A percentile compares a stretch with the other conserved stretches of the same genome.
These are phyloP conservation scores for Clavaria fumosa DNA, from an alignment of 768 basidiomycete genomes.

Conservation along the genomic window DNA sequence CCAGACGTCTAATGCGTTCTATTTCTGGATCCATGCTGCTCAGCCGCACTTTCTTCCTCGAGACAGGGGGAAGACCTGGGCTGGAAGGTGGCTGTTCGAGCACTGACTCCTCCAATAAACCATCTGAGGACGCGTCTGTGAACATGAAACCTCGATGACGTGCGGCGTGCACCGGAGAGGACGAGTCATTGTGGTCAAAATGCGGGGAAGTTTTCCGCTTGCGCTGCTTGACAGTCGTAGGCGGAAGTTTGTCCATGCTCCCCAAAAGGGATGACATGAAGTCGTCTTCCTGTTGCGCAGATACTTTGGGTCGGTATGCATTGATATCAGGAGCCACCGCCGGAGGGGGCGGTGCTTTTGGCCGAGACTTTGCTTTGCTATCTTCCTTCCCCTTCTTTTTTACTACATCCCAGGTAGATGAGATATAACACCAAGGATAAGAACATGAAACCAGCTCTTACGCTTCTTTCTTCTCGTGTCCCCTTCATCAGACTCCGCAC, in stretches of 20 bases:
- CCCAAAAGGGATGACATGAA: conserved; percentile 78
- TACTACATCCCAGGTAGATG: conserved; percentile 6
- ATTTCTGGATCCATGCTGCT: conserved; percentile 41
- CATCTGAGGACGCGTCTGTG: conserved; percentile 33
- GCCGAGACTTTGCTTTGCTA: conserved; percentile 30
- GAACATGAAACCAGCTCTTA: conserved; percentile 13
- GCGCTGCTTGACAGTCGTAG: conserved; percentile 23
- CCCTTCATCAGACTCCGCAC: conserved; percentile 42
- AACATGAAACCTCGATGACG: conserved; percentile 16
- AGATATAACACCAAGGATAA: background rate
- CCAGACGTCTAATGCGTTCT: conserved; percentile 42
- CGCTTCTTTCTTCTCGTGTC: conserved; percentile 28
- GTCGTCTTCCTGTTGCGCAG: conserved; percentile 71
- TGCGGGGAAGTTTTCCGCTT: conserved; percentile 56
- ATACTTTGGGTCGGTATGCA: conserved; percentile 66
- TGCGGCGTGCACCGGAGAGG: conserved; percentile 21
- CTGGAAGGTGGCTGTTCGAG: conserved; percentile 29
- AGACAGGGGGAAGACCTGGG: conserved; percentile 51
- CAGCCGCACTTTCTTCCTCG: conserved; percentile 46
- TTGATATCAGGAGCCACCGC: conserved; percentile 44
- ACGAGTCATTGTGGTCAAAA: conserved; percentile 25
- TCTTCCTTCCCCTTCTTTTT: conserved; percentile 31
- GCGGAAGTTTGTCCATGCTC: conserved; percentile 40
- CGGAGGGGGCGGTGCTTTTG: conserved; percentile 35
- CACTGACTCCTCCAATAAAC: conserved; percentile 23